Conservation (phyloP, 2,329 filamentous ascomycete species). For the Mycosphaerelloides madeirae region DNA sequence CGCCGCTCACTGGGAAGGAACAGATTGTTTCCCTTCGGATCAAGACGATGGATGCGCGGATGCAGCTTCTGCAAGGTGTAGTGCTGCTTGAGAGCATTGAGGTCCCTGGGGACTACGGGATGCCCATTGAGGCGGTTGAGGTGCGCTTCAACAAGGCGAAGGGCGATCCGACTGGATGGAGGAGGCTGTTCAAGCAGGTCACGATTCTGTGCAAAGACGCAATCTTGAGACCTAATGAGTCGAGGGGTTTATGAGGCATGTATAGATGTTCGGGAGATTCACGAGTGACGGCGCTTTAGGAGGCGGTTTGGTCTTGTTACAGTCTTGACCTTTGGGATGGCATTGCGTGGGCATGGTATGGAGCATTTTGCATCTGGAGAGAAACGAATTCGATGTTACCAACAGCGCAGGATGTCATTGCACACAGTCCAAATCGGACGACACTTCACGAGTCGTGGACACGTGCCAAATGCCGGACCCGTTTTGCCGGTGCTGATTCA, state of each 20-base stretch:
- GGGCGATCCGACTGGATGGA: constrained; percentile 94
- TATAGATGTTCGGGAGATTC: background rate
- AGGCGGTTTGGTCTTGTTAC: too few relatives aligned
- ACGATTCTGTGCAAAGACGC: constrained; percentile 81
- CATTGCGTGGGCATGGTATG: too few relatives aligned
- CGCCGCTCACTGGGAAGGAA: constrained; percentile 45
- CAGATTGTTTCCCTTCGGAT: constrained; percentile 56
- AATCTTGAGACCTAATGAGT: constrained; percentile 41
- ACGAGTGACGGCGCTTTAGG: too few relatives aligned
- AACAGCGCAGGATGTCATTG: too few relatives aligned
- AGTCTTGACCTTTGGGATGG: too few relatives aligned
- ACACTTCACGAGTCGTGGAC: too few relatives aligned
- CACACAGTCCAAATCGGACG: too few relatives aligned
- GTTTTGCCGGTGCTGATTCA: too few relatives aligned
- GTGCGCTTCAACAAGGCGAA: constrained; percentile 91
- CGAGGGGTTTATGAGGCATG: background rate
- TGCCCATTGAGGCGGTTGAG: constrained; percentile 62
- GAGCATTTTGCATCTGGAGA: too few relatives aligned
- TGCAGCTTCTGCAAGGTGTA: constrained; percentile 69
- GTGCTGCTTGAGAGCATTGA: constrained; percentile 66
- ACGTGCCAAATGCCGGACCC: too few relatives aligned
- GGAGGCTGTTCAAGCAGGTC: constrained; percentile 94
- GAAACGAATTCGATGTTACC: too few relatives aligned
- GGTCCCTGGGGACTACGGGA: constrained; percentile 34
- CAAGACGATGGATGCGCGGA: constrained; percentile 66